phyloP scores from a whole-genome alignment of 2,329 filamentous ascomycete species.

The Colletotrichum sp. region DNA sequence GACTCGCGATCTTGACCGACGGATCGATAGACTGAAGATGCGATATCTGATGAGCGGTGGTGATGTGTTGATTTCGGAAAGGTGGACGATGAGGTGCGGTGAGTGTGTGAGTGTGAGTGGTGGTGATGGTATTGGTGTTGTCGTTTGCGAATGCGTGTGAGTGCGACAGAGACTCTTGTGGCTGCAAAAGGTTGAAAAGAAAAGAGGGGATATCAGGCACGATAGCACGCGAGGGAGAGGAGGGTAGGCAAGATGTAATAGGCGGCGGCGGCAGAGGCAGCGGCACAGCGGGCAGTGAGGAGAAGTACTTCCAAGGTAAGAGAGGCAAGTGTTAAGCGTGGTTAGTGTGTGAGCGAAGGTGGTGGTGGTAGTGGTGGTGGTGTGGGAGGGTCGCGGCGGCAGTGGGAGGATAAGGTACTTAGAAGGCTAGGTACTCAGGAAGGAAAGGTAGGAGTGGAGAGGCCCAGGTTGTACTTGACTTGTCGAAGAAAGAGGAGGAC shows the following conservation, averaged over 20 bases:
- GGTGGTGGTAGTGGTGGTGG: neutral
- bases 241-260: conserved; percentile 21
- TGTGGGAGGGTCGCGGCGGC: conserved; percentile 10
- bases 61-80: neutral
- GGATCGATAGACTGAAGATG: neutral
- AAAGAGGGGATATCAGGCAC: conserved; percentile 21
- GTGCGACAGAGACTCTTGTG: neutral
- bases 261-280: conserved; percentile 3
- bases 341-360: neutral
- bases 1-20: neutral
- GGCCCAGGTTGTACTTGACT: conserved; percentile 9
- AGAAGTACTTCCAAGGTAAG: neutral
- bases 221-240: conserved; percentile 19
- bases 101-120: neutral
- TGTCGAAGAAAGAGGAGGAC: conserved; percentile 16
- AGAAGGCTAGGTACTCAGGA: neutral
- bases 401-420: conserved; percentile 6
- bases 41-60: neutral
- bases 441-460: conserved; percentile 15
- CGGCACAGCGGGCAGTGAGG: neutral
- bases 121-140: neutral
- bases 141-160: neutral
- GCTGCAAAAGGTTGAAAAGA: conserved; percentile 17
- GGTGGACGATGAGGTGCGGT: neutral
- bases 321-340: neutral